Percentiles rank a stretch among this genome's conserved stretches.
Evolutionary conservation across 2,329 filamentous ascomycete genomes (phyloP).

Genomic region (Lasiodiplodia theobromae): DNA sequence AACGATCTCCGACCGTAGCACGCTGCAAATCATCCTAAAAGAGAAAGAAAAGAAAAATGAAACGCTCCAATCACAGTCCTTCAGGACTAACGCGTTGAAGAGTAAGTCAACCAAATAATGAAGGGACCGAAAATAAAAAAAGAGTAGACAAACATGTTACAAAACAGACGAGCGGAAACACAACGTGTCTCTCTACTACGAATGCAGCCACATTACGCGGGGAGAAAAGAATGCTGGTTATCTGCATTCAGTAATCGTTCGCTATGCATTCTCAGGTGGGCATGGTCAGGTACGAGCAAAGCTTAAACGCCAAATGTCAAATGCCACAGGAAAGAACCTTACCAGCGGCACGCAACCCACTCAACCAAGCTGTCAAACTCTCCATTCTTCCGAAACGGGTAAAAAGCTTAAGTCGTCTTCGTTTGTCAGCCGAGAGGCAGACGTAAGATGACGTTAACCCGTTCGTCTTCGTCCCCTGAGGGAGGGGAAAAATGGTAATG

Average conservation of each 20-base stretch:
- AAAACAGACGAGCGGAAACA: background rate
- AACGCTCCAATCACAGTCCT: background rate
- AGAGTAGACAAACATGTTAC: background rate
- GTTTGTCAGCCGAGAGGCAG: background rate
- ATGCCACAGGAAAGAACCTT: background rate
- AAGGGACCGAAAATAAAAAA: background rate
- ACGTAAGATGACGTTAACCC: background rate
- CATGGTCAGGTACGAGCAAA: background rate
- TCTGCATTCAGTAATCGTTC: background rate
- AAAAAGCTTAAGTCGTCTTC: background rate
- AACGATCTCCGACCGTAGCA: background rate
- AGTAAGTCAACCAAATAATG: background rate
- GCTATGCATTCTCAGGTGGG: background rate
- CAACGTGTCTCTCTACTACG: background rate
- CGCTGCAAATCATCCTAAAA: background rate
- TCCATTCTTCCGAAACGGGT: background rate
- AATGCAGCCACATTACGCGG: background rate
- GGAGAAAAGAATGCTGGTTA: background rate
- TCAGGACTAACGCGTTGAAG: background rate
- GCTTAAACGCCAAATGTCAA: background rate
- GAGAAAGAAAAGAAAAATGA: background rate
- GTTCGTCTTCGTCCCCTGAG: background rate
- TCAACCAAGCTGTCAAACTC: background rate
- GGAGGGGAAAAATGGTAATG: background rate
- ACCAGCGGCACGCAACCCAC: background rate